Evolutionary conservation across 371 early-diverging fungal genomes (phyloP).

Genomic region (Parasitella parasitica): DNA sequence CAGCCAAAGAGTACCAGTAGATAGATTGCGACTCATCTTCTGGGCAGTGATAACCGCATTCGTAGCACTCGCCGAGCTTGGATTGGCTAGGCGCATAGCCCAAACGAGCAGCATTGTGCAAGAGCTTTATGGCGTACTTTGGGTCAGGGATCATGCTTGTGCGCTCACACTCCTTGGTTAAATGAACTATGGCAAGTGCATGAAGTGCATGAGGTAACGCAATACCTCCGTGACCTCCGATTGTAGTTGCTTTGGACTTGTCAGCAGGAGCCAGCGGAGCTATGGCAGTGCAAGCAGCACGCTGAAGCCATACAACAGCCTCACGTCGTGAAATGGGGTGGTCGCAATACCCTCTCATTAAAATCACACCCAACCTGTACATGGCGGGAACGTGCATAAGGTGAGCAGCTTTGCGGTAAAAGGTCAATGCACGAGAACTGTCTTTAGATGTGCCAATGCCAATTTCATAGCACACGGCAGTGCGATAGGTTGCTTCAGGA

Average conservation of each 20-base stretch:
- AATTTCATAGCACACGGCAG: slow-evolving; percentile 93
- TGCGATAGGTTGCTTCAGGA: slow-evolving; percentile 91
- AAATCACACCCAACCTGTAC: slow-evolving; percentile 91
- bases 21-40: slow-evolving; percentile 85
- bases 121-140: slow-evolving; percentile 82
- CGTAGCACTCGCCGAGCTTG: slow-evolving; percentile 90
- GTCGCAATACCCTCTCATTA: slow-evolving; percentile 79
- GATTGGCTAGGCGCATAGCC: slow-evolving; percentile 91
- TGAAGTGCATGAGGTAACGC: slow-evolving; percentile 83
- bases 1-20: slow-evolving; percentile 92
- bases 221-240: not conserved
- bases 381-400: slow-evolving; percentile 90
- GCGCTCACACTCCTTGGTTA: slow-evolving; percentile 78
- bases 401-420: slow-evolving; percentile 92
- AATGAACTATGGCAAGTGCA: slow-evolving; percentile 72
- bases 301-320: slow-evolving; percentile 89
- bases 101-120: slow-evolving; percentile 83
- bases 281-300: slow-evolving; percentile 83
- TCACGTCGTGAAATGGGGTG: slow-evolving; percentile 77
- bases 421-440: slow-evolving; percentile 75
- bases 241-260: slow-evolving; percentile 36
- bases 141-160: slow-evolving; percentile 77
- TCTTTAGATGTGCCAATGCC: slow-evolving; percentile 93
- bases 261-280: slow-evolving; percentile 30
- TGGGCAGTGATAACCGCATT: slow-evolving; percentile 82